phyloP scores from a whole-genome alignment of 768 basidiomycete species.

The Tephrocybe rancida region DNA sequence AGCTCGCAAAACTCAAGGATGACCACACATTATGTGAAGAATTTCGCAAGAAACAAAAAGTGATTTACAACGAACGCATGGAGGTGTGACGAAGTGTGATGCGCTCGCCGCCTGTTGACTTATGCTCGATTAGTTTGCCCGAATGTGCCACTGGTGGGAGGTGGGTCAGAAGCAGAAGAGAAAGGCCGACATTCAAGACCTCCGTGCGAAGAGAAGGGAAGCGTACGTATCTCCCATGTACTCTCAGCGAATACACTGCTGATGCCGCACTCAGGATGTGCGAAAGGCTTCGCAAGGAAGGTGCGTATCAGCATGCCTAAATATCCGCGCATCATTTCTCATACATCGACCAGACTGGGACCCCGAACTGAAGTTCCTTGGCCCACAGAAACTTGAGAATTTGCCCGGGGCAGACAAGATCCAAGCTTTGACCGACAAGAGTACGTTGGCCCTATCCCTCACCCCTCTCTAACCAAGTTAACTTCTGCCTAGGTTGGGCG shows the following conservation, averaged over 20 bases:
- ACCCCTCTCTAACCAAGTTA: neutral
- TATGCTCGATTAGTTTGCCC: too few species aligned
- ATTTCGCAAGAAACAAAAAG: too few species aligned
- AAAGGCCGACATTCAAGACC: slow-evolving; percentile 12
- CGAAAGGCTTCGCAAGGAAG: slow-evolving; percentile 11
- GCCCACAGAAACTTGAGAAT: neutral
- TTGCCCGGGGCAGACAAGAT: slow-evolving; percentile 22
- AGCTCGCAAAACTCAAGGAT: too few species aligned
- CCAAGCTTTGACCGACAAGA: slow-evolving; percentile 24
- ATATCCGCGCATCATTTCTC: neutral
- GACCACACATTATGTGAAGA: too few species aligned
- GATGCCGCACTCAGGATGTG: slow-evolving; percentile 11
- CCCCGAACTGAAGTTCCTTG: slow-evolving; percentile 7
- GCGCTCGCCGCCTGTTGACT: too few species aligned
- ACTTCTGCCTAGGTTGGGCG: slow-evolving; percentile 23
- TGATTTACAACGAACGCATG: too few species aligned
- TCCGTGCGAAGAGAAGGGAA: slow-evolving; percentile 8
- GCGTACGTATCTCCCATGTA: slow-evolving; percentile 9
- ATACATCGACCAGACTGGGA: slow-evolving; percentile 1
- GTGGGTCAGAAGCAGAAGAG: slow-evolving; percentile 1
- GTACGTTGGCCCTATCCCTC: slow-evolving; percentile 4
- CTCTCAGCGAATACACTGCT: neutral
- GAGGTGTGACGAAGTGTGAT: too few species aligned
- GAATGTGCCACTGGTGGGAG: neutral
- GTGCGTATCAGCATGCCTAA: slow-evolving; percentile 1